These are phyloP conservation scores for Apostasia shenzhenica DNA, from an alignment of 106 monocot species.

Conservation along the genomic window DNA sequence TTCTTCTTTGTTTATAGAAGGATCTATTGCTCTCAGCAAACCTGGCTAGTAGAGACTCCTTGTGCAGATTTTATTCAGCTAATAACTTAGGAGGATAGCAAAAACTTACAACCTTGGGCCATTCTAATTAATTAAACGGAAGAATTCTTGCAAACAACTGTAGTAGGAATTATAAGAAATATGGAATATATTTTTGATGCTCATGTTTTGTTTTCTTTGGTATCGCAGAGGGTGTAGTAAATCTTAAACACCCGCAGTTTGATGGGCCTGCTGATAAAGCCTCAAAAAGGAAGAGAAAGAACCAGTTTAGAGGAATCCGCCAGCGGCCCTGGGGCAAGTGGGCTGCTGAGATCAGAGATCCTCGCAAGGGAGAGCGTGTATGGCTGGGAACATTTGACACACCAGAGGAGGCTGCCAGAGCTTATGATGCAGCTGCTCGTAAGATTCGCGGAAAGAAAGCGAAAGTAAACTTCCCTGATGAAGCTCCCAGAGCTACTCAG, in stretches of 20 bases:
- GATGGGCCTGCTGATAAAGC: conserved; percentile 14
- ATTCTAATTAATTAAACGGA: neutral
- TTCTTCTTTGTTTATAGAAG: too few relatives aligned
- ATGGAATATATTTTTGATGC: neutral
- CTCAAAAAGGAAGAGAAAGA: conserved; percentile 67
- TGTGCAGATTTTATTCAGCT: too few relatives aligned
- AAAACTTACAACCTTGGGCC: too few relatives aligned
- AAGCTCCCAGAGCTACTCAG: neutral
- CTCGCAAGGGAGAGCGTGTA: conserved; percentile 61
- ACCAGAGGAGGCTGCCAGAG: conserved; percentile 83
- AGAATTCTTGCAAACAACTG: neutral
- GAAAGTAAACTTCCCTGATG: conserved; percentile 71
- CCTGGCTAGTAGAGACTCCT: too few relatives aligned
- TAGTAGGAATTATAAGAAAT: neutral
- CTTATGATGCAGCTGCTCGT: conserved; percentile 70
- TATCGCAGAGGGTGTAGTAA: conserved; percentile 8
- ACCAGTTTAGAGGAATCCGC: conserved; percentile 68
- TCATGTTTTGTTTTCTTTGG: neutral
- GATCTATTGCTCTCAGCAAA: too few relatives aligned
- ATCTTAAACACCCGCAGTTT: conserved; percentile 9
- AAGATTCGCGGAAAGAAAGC: conserved; percentile 76
- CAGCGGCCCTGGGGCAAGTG: conserved; percentile 95
- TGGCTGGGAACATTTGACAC: conserved; percentile 89
- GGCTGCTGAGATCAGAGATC: conserved; percentile 92
- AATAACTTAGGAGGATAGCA: too few relatives aligned